Conservation (phyloP, 164 flowering plant genomes). For the Hamamelis virginiana region DNA sequence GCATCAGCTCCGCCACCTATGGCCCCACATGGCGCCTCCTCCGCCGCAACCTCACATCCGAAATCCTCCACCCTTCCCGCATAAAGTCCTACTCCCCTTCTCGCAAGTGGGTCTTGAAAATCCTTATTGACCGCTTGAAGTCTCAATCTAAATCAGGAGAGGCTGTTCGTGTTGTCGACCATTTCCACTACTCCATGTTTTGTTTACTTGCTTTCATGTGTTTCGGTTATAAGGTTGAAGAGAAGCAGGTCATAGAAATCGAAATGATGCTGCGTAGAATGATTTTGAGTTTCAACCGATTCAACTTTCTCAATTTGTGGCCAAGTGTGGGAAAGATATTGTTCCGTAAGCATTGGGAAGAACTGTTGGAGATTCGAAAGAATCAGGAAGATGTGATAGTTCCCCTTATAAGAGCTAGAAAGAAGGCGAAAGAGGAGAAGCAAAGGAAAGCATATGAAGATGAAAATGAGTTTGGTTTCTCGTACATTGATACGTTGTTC, state of each 20-base stretch:
- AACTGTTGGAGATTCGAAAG: neutral
- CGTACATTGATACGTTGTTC: constrained; percentile 30
- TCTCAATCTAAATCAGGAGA: neutral
- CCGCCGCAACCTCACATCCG: too few relatives aligned
- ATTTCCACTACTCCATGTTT: constrained; percentile 16
- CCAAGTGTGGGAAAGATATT: constrained; percentile 8
- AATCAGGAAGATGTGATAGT: too few relatives aligned
- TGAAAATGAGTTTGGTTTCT: neutral
- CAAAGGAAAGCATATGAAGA: too few relatives aligned
- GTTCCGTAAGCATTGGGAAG: constrained; percentile 9
- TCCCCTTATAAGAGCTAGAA: too few relatives aligned
- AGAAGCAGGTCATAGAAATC: constrained; percentile 3
- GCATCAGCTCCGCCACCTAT: constrained; percentile 7
- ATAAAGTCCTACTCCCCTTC: constrained; percentile 2
- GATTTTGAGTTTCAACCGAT: neutral
- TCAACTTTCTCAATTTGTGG: constrained; percentile 9
- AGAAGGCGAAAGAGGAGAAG: neutral
- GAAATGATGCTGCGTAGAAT: constrained; percentile 1
- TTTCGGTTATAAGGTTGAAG: constrained; percentile 13
- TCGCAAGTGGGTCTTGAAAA: constrained; percentile 7
- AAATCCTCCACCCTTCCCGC: constrained; percentile 7
- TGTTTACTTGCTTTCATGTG: constrained; percentile 17
- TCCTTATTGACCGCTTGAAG: too few relatives aligned
- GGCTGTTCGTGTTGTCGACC: neutral
- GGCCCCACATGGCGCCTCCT: constrained; percentile 7